Percentiles rank a stretch among this genome's conserved stretches.
phyloP scores from a whole-genome alignment of 2,329 filamentous ascomycete species.

The Penicillium polonicum region DNA sequence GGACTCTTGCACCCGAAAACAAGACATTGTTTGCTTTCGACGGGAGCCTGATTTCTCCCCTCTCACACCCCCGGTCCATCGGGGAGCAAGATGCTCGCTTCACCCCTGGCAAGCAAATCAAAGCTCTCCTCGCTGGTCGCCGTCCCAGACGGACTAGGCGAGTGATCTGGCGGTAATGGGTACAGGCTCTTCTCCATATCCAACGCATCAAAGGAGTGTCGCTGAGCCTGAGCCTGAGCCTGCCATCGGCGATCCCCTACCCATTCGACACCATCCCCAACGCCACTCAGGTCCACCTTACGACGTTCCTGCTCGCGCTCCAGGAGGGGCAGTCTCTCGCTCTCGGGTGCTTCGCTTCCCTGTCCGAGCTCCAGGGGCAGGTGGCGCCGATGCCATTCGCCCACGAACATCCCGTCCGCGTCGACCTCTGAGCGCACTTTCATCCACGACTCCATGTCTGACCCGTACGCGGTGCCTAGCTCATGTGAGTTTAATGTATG shows the following conservation, averaged over 20 bases:
- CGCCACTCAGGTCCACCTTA: conserved; percentile 25
- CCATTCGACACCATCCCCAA: conserved; percentile 45
- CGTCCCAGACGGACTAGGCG: conserved; percentile 40
- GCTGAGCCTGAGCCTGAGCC: conserved; percentile 5
- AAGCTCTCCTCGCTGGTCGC: conserved; percentile 50
- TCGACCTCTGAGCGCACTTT: conserved; percentile 69
- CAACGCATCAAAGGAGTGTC: background rate
- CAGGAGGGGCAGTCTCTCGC: conserved; percentile 37
- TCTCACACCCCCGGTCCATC: conserved; percentile 5
- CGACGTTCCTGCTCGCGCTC: conserved; percentile 45
- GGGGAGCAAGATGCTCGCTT: conserved; percentile 44
- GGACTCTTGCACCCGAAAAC: conserved; percentile 7
- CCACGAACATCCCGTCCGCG: conserved; percentile 81
- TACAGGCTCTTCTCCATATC: conserved; percentile 7
- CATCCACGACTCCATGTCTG: conserved; percentile 65
- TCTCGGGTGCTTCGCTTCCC: conserved; percentile 15
- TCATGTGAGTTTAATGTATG: conserved; percentile 56
- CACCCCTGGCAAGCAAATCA: conserved; percentile 45
- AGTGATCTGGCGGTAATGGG: conserved; percentile 14
- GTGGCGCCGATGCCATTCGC: conserved; percentile 80
- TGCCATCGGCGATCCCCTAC: conserved; percentile 39
- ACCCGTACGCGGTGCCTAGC: conserved; percentile 67
- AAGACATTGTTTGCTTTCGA: conserved; percentile 7
- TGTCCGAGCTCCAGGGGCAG: conserved; percentile 48
- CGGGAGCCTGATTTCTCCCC: conserved; percentile 11